Conservation (phyloP, 768 basidiomycete genomes). For the Lenzites betulinus region DNA sequence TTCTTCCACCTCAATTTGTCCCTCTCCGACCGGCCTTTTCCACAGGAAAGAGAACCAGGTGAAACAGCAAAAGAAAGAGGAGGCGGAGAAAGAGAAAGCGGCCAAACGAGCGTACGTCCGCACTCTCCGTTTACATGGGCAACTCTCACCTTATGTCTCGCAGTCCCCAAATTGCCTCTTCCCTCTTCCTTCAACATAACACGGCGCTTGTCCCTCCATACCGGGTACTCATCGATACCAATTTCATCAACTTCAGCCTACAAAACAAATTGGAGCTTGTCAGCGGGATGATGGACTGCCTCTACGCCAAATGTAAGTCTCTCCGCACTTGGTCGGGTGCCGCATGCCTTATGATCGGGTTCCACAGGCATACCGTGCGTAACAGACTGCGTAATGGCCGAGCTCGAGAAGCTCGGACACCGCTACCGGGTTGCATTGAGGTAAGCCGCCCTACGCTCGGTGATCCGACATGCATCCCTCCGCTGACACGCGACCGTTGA, state of each 20-base stretch:
- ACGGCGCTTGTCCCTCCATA: conserved; percentile 96
- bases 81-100: conserved; percentile 76
- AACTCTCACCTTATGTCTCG: conserved; percentile 4
- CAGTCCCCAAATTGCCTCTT: conserved; percentile 86
- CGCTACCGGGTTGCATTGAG: conserved; percentile 92
- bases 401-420: conserved; percentile 96
- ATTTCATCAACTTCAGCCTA: conserved; percentile 98
- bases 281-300: conserved; percentile 99
- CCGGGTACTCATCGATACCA: conserved; percentile 96
- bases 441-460: conserved; percentile 45
- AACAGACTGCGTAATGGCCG: conserved; percentile 99
- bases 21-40: not conserved
- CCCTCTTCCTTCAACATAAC: conserved; percentile 94
- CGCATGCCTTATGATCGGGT: conserved; percentile 13
- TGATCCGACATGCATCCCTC: not conserved
- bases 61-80: conserved; percentile 85
- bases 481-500: conserved; percentile 11
- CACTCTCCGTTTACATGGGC: not conserved
- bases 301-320: conserved; percentile 91
- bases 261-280: conserved; percentile 97
- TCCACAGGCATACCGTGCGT: conserved; percentile 90
- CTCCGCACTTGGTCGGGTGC: conserved; percentile 2
- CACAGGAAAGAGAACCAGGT: conserved; percentile 89
- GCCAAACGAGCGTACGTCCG: conserved; percentile 74
- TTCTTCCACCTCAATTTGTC: not conserved